These are phyloP conservation scores for Entomortierella beljakovae DNA, from an alignment of 192 early-diverging fungal species.

Conservation along the genomic window DNA sequence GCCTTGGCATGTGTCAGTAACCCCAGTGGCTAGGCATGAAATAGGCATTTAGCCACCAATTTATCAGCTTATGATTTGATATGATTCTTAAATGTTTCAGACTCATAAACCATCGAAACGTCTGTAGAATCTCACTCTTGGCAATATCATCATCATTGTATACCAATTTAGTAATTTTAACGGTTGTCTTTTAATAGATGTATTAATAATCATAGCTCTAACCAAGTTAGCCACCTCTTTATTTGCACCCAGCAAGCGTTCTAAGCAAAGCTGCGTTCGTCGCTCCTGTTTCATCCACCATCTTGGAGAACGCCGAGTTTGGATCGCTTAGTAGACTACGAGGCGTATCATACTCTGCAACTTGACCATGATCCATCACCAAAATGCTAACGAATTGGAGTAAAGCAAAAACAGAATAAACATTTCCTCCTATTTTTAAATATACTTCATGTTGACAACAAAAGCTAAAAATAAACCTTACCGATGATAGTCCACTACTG, in stretches of 20 bases:
- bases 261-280: conserved; percentile 35
- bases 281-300: conserved; percentile 48
- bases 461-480: conserved; percentile 5
- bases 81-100: too few relatives aligned
- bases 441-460: too few relatives aligned
- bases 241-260: conserved; percentile 31
- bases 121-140: too few relatives aligned
- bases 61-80: too few relatives aligned
- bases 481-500: conserved; percentile 61
- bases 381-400: conserved; percentile 77
- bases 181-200: not conserved
- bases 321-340: conserved; percentile 63
- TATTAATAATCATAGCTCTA: not conserved
- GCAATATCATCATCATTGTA: too few relatives aligned
- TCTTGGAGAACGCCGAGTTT: conserved; percentile 58
- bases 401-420: too few relatives aligned
- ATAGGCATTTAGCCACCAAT: too few relatives aligned
- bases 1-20: too few relatives aligned
- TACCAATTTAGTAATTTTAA: too few relatives aligned
- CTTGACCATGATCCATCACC: conserved; percentile 81
- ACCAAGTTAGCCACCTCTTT: not conserved
- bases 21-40: too few relatives aligned
- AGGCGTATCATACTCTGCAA: conserved; percentile 78
- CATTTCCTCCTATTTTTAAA: too few relatives aligned
- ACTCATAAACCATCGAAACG: too few relatives aligned